These are phyloP conservation scores for Wickerhamia fluorescens DNA, from an alignment of 805 yeast species.

Conservation along the genomic window DNA sequence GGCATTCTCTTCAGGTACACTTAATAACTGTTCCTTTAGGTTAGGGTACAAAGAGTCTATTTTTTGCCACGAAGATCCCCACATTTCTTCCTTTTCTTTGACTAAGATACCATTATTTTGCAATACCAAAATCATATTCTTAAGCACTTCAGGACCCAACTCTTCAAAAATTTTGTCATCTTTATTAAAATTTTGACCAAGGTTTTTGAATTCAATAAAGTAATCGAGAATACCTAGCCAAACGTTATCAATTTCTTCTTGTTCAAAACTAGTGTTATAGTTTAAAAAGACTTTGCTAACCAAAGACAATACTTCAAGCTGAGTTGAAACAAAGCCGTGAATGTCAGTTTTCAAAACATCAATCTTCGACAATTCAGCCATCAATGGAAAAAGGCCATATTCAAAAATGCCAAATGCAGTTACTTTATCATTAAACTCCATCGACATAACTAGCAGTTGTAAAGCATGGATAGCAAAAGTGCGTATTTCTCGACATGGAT, in stretches of 20 bases:
- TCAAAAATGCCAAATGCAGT: constrained; percentile 57
- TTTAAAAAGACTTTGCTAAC: constrained; percentile 50
- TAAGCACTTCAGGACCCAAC: constrained; percentile 29
- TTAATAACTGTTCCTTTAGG: constrained; percentile 15
- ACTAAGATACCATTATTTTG: constrained; percentile 19
- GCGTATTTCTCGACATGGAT: constrained; percentile 77
- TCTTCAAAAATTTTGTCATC: constrained; percentile 16
- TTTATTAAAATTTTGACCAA: constrained; percentile 11
- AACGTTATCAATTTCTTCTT: constrained; percentile 15
- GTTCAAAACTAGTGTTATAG: constrained; percentile 19
- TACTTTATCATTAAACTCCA: constrained; percentile 27
- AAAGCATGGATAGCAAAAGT: constrained; percentile 56
- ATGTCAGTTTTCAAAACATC: constrained; percentile 54
- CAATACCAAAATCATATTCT: constrained; percentile 36
- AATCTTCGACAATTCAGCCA: constrained; percentile 58
- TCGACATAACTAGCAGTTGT: constrained; percentile 45
- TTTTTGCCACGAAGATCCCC: constrained; percentile 27
- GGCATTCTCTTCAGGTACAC: too few species aligned
- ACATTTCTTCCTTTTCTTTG: constrained; percentile 16
- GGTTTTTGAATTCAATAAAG: constrained; percentile 19
- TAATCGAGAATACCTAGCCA: constrained; percentile 33
- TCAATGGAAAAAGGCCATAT: constrained; percentile 66
- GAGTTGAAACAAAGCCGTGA: constrained; percentile 56
- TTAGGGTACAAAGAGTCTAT: constrained; percentile 23
- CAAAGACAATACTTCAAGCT: constrained; percentile 58